Conservation (phyloP, 108 stramenopile species). For the Cyclotella kingstonii region DNA sequence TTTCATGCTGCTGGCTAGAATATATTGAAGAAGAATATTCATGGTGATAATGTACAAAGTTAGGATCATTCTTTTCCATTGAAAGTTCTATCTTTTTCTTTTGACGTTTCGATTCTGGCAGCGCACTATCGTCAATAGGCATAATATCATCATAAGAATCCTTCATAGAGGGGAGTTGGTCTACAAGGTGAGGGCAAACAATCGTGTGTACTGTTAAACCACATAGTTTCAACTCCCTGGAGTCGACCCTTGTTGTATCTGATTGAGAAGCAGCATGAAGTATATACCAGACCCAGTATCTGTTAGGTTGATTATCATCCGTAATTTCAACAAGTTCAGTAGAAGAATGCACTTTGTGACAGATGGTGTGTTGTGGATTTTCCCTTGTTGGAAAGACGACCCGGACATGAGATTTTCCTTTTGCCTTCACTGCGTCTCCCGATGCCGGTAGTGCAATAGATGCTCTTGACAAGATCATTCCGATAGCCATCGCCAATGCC, state of each 20-base stretch:
- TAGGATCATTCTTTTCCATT: not conserved
- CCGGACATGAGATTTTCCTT: conserved; percentile 6
- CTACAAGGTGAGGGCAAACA: not conserved
- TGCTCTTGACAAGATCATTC: conserved; percentile 61
- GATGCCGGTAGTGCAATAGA: conserved; percentile 42
- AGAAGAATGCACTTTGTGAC: no score
- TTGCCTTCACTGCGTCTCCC: not conserved
- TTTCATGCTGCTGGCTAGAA: conserved; percentile 1
- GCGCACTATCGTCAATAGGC: conserved; percentile 7
- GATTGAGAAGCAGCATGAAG: not conserved
- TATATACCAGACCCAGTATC: not conserved
- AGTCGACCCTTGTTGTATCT: no score
- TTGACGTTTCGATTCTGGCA: conserved; percentile 30
- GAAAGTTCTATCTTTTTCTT: conserved; percentile 21
- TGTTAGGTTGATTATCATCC: no score
- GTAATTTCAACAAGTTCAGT: no score
- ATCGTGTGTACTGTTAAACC: conserved; percentile 23
- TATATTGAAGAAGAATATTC: not conserved
- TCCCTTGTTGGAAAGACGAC: conserved; percentile 3
- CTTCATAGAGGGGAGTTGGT: no score
- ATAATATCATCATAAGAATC: no score
- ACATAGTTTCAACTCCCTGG: no score
- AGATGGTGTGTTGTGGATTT: no score
- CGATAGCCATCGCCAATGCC: conserved; percentile 63
- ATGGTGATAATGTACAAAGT: not conserved